phyloP scores from a whole-genome alignment of 352 stramenopile species.

The Globisporangium emineosum region DNA sequence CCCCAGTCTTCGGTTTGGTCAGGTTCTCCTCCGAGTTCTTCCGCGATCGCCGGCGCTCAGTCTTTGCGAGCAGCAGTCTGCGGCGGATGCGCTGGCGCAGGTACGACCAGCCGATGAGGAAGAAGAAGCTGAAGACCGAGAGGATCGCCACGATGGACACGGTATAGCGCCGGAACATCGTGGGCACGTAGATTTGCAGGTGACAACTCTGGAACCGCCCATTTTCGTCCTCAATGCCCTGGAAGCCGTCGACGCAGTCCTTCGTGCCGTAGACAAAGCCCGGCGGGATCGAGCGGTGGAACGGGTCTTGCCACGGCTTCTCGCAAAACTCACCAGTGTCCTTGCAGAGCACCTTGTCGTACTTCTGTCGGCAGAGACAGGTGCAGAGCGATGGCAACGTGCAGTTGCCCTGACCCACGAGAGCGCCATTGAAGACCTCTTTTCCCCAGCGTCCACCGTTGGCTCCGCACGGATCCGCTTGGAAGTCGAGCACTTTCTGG shows the following conservation, averaged over 20 bases:
- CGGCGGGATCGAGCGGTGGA: conserved; percentile 60
- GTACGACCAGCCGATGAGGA: conserved; percentile 81
- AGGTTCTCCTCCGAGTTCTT: conserved; percentile 65
- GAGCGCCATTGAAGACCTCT: conserved; percentile 64
- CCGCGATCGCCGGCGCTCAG: conserved; percentile 82
- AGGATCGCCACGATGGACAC: conserved; percentile 72
- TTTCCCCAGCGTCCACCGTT: conserved; percentile 70
- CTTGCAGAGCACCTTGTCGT: conserved; percentile 64
- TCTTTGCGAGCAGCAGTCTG: conserved; percentile 86
- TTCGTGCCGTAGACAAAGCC: conserved; percentile 92
- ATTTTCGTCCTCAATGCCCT: conserved; percentile 88
- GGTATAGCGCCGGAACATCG: conserved; percentile 77
- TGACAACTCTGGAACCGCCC: conserved; percentile 93
- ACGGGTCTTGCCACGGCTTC: conserved; percentile 79
- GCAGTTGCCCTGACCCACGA: conserved; percentile 91
- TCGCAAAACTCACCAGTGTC: conserved; percentile 76
- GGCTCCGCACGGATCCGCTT: conserved; percentile 92
- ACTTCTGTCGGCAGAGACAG: conserved; percentile 88
- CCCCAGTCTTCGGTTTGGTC: conserved; percentile 40
- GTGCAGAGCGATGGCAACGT: conserved; percentile 89
- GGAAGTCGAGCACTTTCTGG: conserved; percentile 89
- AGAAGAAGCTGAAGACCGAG: conserved; percentile 59
- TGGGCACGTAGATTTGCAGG: conserved; percentile 93
- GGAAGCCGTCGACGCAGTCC: conserved; percentile 91
- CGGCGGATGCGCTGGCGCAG: conserved; percentile 80